These are phyloP conservation scores for Berberis thunbergii DNA, from an alignment of 164 flowering plant species.

Conservation along the genomic window DNA sequence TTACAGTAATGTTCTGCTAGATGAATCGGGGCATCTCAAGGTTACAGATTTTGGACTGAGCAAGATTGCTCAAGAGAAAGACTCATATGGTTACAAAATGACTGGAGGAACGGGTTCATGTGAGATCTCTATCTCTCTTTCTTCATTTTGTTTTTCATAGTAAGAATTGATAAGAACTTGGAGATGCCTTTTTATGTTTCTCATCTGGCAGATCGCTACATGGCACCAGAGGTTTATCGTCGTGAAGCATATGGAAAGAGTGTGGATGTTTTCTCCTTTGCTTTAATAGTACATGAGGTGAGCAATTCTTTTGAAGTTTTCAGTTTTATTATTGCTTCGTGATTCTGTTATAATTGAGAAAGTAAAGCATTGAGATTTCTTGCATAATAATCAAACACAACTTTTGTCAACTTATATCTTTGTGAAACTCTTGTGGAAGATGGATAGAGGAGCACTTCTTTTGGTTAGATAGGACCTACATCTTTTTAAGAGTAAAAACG, in stretches of 20 bases:
- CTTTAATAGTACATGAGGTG: constrained; percentile 53
- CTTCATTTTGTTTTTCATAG: neutral
- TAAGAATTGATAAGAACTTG: neutral
- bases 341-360: neutral
- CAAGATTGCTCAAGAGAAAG: constrained; percentile 47
- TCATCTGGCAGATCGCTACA: constrained; percentile 41
- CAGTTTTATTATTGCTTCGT: neutral
- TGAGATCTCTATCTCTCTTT: constrained; percentile 11
- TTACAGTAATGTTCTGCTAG: constrained; percentile 46
- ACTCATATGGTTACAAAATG: constrained; percentile 48
- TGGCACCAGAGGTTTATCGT: constrained; percentile 68
- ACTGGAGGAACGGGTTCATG: constrained; percentile 67
- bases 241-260: constrained; percentile 60
- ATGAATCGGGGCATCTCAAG: constrained; percentile 46
- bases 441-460: no score
- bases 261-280: constrained; percentile 62
- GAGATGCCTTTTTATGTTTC: neutral
- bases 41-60: constrained; percentile 58
- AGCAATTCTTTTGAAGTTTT: neutral
- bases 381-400: no score
- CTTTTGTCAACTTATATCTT: no score
- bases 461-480: no score
- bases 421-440: no score
- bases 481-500: no score
- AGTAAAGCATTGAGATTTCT: no score